Base-by-base conservation (phyloP, 2,329 filamentous ascomycete genomes). In the Hawksworthiomyces lignivorus region DNA sequence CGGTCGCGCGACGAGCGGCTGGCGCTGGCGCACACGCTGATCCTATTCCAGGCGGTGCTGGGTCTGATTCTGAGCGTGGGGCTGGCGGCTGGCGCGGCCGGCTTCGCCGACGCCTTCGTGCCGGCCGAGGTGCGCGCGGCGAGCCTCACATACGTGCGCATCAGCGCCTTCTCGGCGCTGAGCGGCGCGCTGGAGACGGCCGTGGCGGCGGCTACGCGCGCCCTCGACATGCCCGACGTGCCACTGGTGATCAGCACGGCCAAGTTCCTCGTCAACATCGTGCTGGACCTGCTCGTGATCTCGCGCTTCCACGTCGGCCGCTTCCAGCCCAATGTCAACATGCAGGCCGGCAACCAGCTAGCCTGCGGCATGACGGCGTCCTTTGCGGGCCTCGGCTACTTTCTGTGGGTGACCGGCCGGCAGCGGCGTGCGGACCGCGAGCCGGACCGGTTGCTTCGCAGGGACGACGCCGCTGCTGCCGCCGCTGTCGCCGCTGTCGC, bases 141-240 rank as follows among this genome's bases (percentile, higher is more conserved):
- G 0, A 82, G 76, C 41, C 48, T 86, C 20, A 75, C 63, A 0
- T 87, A 87, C 48, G 71, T 86, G 1, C 71, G 77, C 1, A 77
- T 86, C 45, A 69, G 69, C 2, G 72, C 80, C 0, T 82, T 85
- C 44, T 74, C 73, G 0, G 72, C 77, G 0, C 59, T 86, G 1
- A 75, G 72, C 39, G 77, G 75, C 0, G 71, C 81, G 0, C 57
- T 86, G 4, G 77, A 85, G 54, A 73, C 72, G 0, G 75, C 81
- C 0, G 75, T 85, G 0, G 67, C 73, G 0, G 66, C 71, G 1
- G 70, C 72, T 0, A 84, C 81, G 0, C 64, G 82, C 32, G 78
- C 82, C 0, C 59, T 87, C 1, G 82, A 86, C 54, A 71, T 75
- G 38, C 82, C 82, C 0, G 81, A 87, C 52, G 77, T 86, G 0